A percentile compares a stretch with the other conserved stretches of the same genome.
phyloP scores from a whole-genome alignment of 2,329 filamentous ascomycete species.

The Claviceps maximensis region DNA sequence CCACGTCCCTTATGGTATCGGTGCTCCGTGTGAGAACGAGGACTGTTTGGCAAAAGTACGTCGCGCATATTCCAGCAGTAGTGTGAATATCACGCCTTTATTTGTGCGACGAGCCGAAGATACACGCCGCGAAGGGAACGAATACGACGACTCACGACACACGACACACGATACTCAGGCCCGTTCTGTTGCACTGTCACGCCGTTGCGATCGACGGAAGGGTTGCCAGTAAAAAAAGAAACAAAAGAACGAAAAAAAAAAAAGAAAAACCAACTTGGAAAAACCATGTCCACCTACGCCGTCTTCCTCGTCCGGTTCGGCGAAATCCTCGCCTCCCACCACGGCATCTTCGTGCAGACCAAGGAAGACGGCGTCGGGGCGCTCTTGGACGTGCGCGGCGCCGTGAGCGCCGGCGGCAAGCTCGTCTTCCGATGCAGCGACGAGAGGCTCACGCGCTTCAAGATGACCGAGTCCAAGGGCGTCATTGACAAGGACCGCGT shows the following conservation, averaged over 20 bases:
- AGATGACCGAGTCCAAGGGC: background rate
- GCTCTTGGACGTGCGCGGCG: conserved; percentile 4
- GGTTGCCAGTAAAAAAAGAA: no score
- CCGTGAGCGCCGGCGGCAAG: conserved; percentile 2
- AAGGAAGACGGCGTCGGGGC: conserved; percentile 2
- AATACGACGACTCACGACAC: no score
- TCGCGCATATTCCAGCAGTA: no score
- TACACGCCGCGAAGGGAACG: no score
- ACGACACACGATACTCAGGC: no score
- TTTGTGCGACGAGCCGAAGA: no score
- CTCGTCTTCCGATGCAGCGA: conserved; percentile 1
- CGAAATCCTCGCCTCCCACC: background rate
- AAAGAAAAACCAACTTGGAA: background rate
- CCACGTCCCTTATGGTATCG: no score
- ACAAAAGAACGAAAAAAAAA: background rate
- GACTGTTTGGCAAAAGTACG: no score
- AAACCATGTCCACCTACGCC: background rate
- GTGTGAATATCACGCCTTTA: no score
- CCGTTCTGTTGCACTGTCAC: no score
- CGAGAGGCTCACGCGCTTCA: conserved; percentile 3
- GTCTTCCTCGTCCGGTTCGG: conserved; percentile 3
- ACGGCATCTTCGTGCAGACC: conserved; percentile 5
- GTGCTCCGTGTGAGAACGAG: no score
- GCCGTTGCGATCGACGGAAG: no score
- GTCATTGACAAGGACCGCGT: background rate